A percentile compares a stretch with the other conserved stretches of the same genome.
phyloP scores from a whole-genome alignment of 176 grass and related monocot species.

The Triticum monococcum region DNA sequence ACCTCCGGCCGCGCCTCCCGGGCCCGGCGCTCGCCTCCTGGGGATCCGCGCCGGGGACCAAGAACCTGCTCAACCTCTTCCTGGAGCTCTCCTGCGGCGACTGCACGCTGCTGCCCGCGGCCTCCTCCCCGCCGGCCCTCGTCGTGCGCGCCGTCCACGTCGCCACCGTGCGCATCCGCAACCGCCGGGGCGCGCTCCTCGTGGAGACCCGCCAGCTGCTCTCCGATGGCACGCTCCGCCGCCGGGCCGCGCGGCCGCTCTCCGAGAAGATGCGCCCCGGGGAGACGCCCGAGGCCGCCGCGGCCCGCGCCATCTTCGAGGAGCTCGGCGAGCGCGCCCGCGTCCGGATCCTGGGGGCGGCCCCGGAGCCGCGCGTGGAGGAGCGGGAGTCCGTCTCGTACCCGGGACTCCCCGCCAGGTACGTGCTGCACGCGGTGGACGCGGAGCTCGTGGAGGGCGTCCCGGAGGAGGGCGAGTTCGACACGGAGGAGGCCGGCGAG shows the following conservation, averaged over 20 bases:
- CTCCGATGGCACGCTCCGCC: slow-evolving; percentile 67
- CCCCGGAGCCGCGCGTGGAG: slow-evolving; percentile 48
- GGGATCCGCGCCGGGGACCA: slow-evolving; percentile 66
- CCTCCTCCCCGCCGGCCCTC: not conserved
- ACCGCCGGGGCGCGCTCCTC: slow-evolving; percentile 50
- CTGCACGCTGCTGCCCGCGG: slow-evolving; percentile 38
- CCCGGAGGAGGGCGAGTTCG: slow-evolving; percentile 74
- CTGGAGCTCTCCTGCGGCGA: slow-evolving; percentile 85
- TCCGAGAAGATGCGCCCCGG: slow-evolving; percentile 91
- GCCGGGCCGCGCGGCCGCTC: slow-evolving; percentile 49
- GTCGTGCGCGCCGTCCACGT: slow-evolving; percentile 74
- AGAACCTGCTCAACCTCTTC: slow-evolving; percentile 83
- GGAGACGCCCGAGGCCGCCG: slow-evolving; percentile 64
- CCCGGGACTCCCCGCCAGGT: slow-evolving; percentile 61
- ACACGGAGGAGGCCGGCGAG: slow-evolving; percentile 83
- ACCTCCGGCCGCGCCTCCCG: slow-evolving; percentile 56
- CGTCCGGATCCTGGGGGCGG: slow-evolving; percentile 46
- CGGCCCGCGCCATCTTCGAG: slow-evolving; percentile 56
- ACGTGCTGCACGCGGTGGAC: slow-evolving; percentile 78
- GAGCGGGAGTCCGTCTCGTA: slow-evolving; percentile 74
- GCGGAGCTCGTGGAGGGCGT: slow-evolving; percentile 53
- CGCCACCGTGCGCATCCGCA: slow-evolving; percentile 61
- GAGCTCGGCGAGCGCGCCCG: slow-evolving; percentile 60
- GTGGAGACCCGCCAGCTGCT: slow-evolving; percentile 81
- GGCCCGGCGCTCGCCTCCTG: slow-evolving; percentile 50